Evolutionary conservation across 495 filamentous ascomycete genomes (phyloP), one percentile per base, ranked within the genome.

Genomic region (Lasiosphaeris hirsuta): DNA sequence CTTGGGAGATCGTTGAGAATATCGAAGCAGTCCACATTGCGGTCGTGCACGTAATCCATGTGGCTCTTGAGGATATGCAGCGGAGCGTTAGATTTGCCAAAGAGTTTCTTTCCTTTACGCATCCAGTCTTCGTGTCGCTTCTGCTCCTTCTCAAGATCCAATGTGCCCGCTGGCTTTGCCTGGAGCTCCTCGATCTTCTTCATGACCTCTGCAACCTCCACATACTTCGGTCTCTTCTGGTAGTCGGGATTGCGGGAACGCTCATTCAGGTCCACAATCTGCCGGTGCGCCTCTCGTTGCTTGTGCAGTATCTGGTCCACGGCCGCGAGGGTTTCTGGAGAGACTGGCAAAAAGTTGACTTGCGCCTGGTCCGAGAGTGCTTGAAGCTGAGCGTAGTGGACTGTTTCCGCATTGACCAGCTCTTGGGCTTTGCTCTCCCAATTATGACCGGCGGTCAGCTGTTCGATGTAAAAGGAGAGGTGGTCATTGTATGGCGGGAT

Each of bases 121-220:
- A 99, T 99, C 94, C 94, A 99, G 69, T 99, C 95, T 64, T 97
- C 94, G 62, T 99, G 94, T 10, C 90, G 86, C 67, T 92, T 96
- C 69, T 96, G 90, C 67, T 97, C 90, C 62, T 90, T 90, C 66
- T 99, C 94, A 18, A 99, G 79, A 69, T 99, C 94, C 44, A 95
- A 79, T 0, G 93, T 95, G 4, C 94, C 94, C 30, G 78, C 80
- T 0, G 94, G 94, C 65, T 96, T 96, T 65, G 91, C 95, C 58
- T 94, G 93, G 10, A 97, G 78, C 52, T 92, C 89, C 58, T 87
- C 85, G 13, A 99, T 73, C 49, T 86, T 86, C 64, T 94, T 90
- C 74, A 93, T 89, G 11, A 96, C 84, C 39, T 96, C 90, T 0
- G 87, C 84, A 46, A 97, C 90, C 67, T 97, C 94, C 48, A 85